Evolutionary conservation across 2,329 filamentous ascomycete species (phyloP).

Genomic region (Epichloe hybrida): DNA sequence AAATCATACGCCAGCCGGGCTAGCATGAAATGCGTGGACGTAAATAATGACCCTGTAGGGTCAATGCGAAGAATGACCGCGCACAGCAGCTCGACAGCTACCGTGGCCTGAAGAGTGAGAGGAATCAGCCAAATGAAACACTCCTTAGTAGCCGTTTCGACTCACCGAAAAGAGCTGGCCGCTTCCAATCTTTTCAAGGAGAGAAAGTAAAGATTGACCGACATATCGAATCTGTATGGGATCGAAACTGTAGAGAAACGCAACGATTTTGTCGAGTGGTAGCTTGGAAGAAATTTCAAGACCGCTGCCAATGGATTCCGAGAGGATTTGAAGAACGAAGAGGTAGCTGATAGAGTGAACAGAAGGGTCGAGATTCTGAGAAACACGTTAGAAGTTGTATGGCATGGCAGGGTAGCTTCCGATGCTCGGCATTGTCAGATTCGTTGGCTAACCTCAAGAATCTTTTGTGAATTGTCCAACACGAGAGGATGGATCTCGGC

Average conservation of each 20-base stretch:
- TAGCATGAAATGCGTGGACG: slow-evolving; percentile 45
- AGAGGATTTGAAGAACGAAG: slow-evolving; percentile 28
- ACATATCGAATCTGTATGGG: slow-evolving; percentile 38
- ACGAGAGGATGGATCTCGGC: slow-evolving; percentile 13
- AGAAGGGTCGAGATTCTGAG: slow-evolving; percentile 32
- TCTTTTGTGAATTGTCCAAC: slow-evolving; percentile 18
- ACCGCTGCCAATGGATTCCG: slow-evolving; percentile 14
- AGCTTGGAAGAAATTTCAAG: slow-evolving; percentile 17
- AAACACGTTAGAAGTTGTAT: background rate
- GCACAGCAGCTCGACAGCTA: slow-evolving; percentile 32
- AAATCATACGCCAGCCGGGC: slow-evolving; percentile 45
- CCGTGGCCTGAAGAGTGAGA: slow-evolving; percentile 23
- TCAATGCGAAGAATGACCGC: slow-evolving; percentile 52
- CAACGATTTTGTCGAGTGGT: slow-evolving; percentile 26
- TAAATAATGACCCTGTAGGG: slow-evolving; percentile 52
- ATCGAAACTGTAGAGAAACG: slow-evolving; percentile 36
- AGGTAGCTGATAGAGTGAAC: slow-evolving; percentile 39
- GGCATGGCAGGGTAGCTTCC: background rate
- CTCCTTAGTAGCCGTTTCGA: background rate
- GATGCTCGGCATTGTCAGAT: background rate
- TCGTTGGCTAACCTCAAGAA: slow-evolving; percentile 25
- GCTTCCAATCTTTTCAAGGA: slow-evolving; percentile 28
- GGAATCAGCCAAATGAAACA: background rate
- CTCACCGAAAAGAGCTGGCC: slow-evolving; percentile 30
- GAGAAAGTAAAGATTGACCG: slow-evolving; percentile 26